Base-by-base conservation (phyloP, 352 stramenopile species). In the Phytopythium kandeliae region DNA sequence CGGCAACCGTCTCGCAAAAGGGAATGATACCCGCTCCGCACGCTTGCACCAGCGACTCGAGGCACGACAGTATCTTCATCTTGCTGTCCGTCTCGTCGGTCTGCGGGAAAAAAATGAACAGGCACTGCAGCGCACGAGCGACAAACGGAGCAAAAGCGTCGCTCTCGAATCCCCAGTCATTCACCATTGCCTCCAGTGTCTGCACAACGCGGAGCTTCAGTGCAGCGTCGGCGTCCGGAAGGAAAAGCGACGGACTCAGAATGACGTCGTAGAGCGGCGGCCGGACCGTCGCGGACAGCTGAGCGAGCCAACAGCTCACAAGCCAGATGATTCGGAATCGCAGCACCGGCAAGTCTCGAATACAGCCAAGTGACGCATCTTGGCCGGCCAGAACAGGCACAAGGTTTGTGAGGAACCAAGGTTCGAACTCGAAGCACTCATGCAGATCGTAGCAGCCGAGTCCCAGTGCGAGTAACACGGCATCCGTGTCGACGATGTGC, bases 381-480 rank as follows among this genome's bases (percentile, higher is more conserved):
- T 50, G 48, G 22, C 63, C 63, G 6, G 80, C 55, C 7, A 95
- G 57, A 21, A 92, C 73, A 30, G 85, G 81, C 43, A 89, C 82
- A 13, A 95, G 67, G 35, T 85, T 78, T 33, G 60, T 48, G 0
- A 88, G 62, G 51, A 93, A 95, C 80, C 82, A 93, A 9, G 78
- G 85, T 59, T 93, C 82, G 60, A 95, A 95, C 19, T 93, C 82
- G 40, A 95, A 92, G 42, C 74, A 80, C 37, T 92, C 78, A 59
- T 95, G 83, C 8, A 95, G 75, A 50, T 93, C 83, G 58, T 93
- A 95, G 57, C 80, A 92, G 17, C 82, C 78, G 12, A 93, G 57
- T 2, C 85, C 85, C 41, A 91, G 79, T 25, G 82, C 82, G 22
- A 95, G 65, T 45, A 95, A 68, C 47, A 95, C 69, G 2, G 85